phyloP scores from a whole-genome alignment of 2,329 filamentous ascomycete species.

The Atkinsonella texensis region DNA sequence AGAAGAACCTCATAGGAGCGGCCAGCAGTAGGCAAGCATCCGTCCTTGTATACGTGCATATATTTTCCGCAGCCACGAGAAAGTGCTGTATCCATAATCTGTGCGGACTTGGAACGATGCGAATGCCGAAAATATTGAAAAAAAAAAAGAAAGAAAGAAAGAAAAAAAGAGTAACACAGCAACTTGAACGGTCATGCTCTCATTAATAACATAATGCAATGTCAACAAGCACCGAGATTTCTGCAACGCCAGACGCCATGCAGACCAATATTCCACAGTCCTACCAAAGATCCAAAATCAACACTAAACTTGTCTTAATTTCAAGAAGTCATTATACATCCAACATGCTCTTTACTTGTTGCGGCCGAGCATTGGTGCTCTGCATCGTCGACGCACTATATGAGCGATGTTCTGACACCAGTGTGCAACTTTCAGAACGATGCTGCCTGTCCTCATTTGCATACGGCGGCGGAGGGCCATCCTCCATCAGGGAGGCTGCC shows the following conservation, averaged over 20 bases:
- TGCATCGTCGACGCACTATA: conserved; percentile 33
- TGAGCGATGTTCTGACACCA: conserved; percentile 26
- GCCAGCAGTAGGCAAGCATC: too few species aligned
- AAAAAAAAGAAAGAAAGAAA: too few species aligned
- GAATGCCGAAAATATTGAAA: too few species aligned
- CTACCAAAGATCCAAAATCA: neutral
- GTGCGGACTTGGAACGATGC: too few species aligned
- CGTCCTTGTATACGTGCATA: too few species aligned
- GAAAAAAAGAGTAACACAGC: neutral
- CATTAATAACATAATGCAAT: neutral
- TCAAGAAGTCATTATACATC: conserved; percentile 29
- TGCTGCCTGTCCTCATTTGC: conserved; percentile 14
- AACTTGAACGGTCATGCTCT: neutral
- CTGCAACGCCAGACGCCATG: neutral
- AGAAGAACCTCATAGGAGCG: too few species aligned
- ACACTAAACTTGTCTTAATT: neutral
- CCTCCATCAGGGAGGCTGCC: conserved; percentile 27
- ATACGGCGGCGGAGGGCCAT: conserved; percentile 33
- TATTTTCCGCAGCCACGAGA: too few species aligned
- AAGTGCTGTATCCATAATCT: too few species aligned
- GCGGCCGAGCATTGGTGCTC: conserved; percentile 36
- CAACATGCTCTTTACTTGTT: conserved; percentile 46
- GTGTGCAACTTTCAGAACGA: conserved; percentile 12
- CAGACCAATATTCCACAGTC: neutral
- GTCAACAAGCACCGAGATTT: neutral